A percentile compares a stretch with the other conserved stretches of the same genome.
phyloP scores from a whole-genome alignment of 257 asterid species.

The Fraxinus cuspidata region DNA sequence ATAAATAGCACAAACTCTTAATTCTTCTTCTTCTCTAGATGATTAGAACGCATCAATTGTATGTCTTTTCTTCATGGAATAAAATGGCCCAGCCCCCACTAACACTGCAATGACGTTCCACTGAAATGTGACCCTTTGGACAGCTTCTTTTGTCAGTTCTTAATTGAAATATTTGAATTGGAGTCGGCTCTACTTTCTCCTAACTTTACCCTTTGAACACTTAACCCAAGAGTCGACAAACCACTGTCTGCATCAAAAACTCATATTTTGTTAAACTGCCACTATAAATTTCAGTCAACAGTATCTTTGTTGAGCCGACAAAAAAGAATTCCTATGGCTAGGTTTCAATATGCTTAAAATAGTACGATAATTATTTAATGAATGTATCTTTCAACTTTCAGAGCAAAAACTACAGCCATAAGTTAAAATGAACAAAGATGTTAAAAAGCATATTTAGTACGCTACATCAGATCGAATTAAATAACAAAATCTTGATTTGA shows the following conservation, averaged over 20 bases:
- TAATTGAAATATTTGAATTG: not conserved
- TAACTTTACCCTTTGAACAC: no score
- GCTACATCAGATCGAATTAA: no score
- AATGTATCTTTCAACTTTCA: not conserved
- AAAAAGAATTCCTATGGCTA: not conserved
- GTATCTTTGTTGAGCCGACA: not conserved
- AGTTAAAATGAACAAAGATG: not conserved
- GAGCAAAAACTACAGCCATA: conserved; percentile 10
- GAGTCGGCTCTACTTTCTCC: not conserved
- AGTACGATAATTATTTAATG: no score
- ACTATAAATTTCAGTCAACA: conserved; percentile 17
- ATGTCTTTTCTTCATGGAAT: no score
- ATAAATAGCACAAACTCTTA: no score
- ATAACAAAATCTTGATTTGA: no score
- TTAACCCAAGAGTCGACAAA: no score
- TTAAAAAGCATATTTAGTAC: not conserved
- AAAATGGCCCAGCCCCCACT: conserved; percentile 18
- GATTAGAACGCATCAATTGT: no score
- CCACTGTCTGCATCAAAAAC: conserved; percentile 25
- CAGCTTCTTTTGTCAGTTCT: conserved; percentile 27
- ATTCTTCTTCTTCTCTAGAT: no score
- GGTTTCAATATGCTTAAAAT: conserved; percentile 6
- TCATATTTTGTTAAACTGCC: conserved; percentile 8
- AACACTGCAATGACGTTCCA: conserved; percentile 24
- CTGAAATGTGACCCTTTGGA: conserved; percentile 27